A percentile compares a stretch with the other conserved stretches of the same genome.
These are phyloP conservation scores for Hyparrhenia diplandra DNA, from an alignment of 176 grass and related monocot species.

Conservation along the genomic window DNA sequence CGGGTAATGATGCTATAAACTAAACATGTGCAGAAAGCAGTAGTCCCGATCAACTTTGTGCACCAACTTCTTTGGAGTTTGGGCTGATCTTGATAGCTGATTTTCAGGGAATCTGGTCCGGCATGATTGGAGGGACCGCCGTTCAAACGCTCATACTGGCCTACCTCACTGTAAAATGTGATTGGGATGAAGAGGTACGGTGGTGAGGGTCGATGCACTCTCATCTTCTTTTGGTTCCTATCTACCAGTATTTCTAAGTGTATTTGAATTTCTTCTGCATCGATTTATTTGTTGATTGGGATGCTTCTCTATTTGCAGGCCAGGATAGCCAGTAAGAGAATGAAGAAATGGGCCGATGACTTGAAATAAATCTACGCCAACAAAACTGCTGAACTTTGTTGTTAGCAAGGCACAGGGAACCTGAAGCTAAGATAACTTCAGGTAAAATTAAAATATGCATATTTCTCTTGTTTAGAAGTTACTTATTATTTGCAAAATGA, in stretches of 20 bases:
- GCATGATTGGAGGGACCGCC: conserved; percentile 52
- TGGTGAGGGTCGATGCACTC: neutral
- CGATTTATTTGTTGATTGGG: neutral
- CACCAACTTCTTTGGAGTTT: neutral
- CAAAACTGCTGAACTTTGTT: neutral
- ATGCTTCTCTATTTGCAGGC: neutral
- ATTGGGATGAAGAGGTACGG: conserved; percentile 48
- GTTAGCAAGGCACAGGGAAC: neutral
- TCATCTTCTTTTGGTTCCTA: neutral
- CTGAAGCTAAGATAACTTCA: neutral
- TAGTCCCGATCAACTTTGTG: neutral
- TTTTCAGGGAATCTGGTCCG: conserved; percentile 64
- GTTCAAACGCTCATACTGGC: conserved; percentile 45
- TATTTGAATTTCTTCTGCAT: neutral
- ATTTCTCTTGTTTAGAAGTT: neutral
- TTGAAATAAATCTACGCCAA: neutral
- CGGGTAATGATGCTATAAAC: conserved; percentile 30
- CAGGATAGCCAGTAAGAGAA: neutral
- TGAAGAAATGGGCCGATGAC: neutral
- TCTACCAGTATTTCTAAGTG: neutral
- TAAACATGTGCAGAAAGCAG: neutral
- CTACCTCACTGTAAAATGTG: conserved; percentile 43
- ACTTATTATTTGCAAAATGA: too few relatives aligned
- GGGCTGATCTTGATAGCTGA: neutral
- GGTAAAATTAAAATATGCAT: neutral